Evolutionary conservation across 1,284 basidiomycete species (phyloP).

Genomic region (Phlebopus sp.): DNA sequence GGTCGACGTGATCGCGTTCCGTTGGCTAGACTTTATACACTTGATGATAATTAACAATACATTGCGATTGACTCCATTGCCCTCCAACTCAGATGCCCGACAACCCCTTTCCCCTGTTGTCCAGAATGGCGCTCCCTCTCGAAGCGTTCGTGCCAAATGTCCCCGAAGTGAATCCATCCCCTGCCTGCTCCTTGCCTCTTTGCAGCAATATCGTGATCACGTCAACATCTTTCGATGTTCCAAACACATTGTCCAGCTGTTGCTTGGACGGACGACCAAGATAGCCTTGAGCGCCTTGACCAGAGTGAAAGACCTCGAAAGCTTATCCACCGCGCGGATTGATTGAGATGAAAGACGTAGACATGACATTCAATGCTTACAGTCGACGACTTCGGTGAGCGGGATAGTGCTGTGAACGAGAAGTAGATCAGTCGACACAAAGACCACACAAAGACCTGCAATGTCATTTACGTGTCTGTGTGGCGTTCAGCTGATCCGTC

Average conservation of each 20-base stretch:
- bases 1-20: no score
- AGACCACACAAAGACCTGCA: conserved; percentile 11
- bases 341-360: conserved; percentile 1
- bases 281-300: conserved; percentile 69
- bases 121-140: conserved; percentile 42
- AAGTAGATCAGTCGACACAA: conserved; percentile 17
- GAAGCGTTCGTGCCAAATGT: conserved; percentile 27
- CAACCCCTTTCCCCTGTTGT: conserved; percentile 40
- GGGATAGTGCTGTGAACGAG: conserved; percentile 53
- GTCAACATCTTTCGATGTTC: conserved; percentile 60
- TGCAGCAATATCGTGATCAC: conserved; percentile 58
- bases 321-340: conserved; percentile 34
- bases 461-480: conserved; percentile 60
- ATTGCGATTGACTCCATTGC: conserved; percentile 5
- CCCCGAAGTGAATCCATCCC: conserved; percentile 40
- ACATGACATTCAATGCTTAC: conserved; percentile 41
- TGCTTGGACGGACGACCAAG: conserved; percentile 72
- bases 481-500: conserved; percentile 25
- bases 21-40: not conserved
- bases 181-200: conserved; percentile 56
- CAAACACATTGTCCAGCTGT: conserved; percentile 71
- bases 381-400: conserved; percentile 68
- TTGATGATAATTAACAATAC: conserved; percentile 21
- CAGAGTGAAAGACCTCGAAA: conserved; percentile 52
- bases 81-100: conserved; percentile 24